Evolutionary conservation across 2,329 filamentous ascomycete genomes (phyloP).

Genomic region (Ceratocystis eucalypticola): DNA sequence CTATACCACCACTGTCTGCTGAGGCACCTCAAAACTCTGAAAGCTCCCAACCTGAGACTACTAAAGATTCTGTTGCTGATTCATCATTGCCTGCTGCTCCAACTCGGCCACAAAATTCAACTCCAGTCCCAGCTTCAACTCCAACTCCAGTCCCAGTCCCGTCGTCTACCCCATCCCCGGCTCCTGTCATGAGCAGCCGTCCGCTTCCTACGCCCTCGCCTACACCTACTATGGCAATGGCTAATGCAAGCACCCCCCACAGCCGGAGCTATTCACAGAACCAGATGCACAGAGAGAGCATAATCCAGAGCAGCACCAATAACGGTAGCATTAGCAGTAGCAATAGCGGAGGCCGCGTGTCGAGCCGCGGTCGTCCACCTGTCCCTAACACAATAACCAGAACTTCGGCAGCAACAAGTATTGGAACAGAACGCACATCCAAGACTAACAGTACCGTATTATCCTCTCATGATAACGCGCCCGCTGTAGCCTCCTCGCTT

Average conservation of each 20-base stretch:
- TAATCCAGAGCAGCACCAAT: background rate
- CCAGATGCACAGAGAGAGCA: background rate
- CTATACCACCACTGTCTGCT: constrained; percentile 6
- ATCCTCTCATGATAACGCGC: background rate
- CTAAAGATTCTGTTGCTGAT: background rate
- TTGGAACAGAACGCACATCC: constrained; percentile 10
- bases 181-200: background rate
- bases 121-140: background rate
- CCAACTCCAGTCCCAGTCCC: background rate
- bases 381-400: constrained; percentile 13
- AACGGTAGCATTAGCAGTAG: background rate
- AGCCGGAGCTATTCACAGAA: constrained; percentile 15
- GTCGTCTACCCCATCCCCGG: background rate
- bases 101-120: background rate
- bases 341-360: background rate
- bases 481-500: constrained; percentile 8
- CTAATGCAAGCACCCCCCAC: background rate
- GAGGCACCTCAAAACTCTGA: background rate
- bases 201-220: constrained; percentile 9
- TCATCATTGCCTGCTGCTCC: background rate
- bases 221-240: constrained; percentile 3
- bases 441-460: constrained; percentile 11
- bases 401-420: constrained; percentile 14
- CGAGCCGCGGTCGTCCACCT: constrained; percentile 9
- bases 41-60: background rate